A percentile compares a stretch with the other conserved stretches of the same genome.
These are phyloP conservation scores for Aureobasidium namibiae DNA, from an alignment of 2,329 filamentous ascomycete genomes.

Conservation along the genomic window DNA sequence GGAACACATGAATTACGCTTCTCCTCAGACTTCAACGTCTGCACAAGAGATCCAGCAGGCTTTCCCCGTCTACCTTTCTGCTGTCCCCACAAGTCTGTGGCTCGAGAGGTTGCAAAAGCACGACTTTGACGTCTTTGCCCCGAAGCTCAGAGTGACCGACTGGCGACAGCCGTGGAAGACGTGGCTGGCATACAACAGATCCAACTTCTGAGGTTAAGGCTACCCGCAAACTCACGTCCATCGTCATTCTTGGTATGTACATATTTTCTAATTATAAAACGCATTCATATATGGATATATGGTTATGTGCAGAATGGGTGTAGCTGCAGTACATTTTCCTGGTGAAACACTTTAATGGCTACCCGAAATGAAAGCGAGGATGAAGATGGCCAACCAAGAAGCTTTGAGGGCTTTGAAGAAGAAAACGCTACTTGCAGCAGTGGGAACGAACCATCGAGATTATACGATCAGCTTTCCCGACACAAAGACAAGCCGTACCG, in stretches of 20 bases:
- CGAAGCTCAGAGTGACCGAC: slow-evolving; percentile 53
- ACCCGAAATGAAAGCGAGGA: too few relatives aligned
- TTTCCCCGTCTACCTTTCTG: slow-evolving; percentile 75
- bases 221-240: not conserved
- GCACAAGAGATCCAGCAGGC: slow-evolving; percentile 53
- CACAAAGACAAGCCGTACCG: not conserved
- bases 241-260: not conserved
- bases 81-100: slow-evolving; percentile 69
- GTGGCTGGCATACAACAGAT: slow-evolving; percentile 52
- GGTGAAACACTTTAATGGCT: too few relatives aligned
- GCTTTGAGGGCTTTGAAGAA: not conserved
- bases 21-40: slow-evolving; percentile 27
- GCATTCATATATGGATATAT: not conserved
- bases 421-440: not conserved
- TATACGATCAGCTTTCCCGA: not conserved
- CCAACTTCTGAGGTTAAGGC: slow-evolving; percentile 36
- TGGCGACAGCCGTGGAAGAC: slow-evolving; percentile 84
- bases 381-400: too few relatives aligned
- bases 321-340: not conserved
- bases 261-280: not conserved
- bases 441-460: not conserved
- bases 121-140: slow-evolving; percentile 75
- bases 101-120: slow-evolving; percentile 66
- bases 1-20: slow-evolving; percentile 50
- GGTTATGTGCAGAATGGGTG: not conserved